Base-by-base conservation (phyloP, 1,284 basidiomycete species). In the Bjerkandera adusta region DNA sequence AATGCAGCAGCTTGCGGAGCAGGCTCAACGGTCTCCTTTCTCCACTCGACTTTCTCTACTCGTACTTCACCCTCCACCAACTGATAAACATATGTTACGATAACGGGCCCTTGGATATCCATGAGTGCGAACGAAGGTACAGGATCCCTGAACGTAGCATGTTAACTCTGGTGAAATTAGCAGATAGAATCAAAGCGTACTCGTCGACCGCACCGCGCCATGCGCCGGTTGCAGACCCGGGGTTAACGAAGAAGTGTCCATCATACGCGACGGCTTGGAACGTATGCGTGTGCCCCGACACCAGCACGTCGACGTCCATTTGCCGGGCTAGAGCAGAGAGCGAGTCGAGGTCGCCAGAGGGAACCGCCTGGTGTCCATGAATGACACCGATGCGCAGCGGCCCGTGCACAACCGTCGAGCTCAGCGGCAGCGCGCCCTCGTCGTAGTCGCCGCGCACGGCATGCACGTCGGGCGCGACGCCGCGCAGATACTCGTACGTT, bases 21-120 rank as follows among this genome's bases (percentile, higher is more conserved):
- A n/a, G n/a, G n/a, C n/a, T n/a, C n/a, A n/a, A n/a, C 81, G 18
- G 71, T 68, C 51, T 88, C 84, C 58, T 85, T 87, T 51, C 86
- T 72, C 69, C 81, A 89, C 64, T 89, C 86, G 48, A 91, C 85
- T 73, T 91, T 91, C 69, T 91, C 88, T 4, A 91, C 89, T 13
- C 88, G 76, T 5, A 93, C 93, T 68, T 97, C 94, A 36, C 92
- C 92, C 26, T 96, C 90, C 34, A 96, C 85, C 16, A 96, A 79
- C 63, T 95, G 92, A 65, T 97, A 97, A 1, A 97, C 92, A 62
- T 97, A 97, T 6, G 93, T 97, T 26, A 96, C 92, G 24, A 97
- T 89, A 3, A 95, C 91, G 1, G 91, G 83, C 2, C 94, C 94
- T 68, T 97, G 94, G 38, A 97, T 86, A 60, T 97, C 94, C 83